Base-by-base conservation (phyloP, 257 asterid genomes). In the Verbascum thapsus region DNA sequence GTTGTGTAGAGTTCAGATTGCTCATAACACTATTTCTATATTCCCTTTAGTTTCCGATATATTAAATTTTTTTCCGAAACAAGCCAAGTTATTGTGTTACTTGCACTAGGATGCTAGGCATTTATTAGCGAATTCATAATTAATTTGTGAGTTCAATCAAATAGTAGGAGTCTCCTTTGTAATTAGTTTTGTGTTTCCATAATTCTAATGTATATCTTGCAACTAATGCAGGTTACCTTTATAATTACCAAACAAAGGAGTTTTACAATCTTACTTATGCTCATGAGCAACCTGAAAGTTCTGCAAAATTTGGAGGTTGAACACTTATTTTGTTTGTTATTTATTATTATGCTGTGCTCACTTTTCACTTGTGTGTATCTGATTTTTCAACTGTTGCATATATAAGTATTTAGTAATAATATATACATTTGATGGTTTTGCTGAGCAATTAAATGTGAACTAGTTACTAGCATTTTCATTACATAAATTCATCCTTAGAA, bases 251-350 rank as follows among this genome's bases (percentile, higher is more conserved):
- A 71, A 94, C 99, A 13, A 87, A 84, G 76, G 99, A 94, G 84
- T 87, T 87, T 78, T 87, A 87, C 61, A 90, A 94, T 82, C 96
- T 94, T 66, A 94, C 99, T 45, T 85, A 84, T 70, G 97, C 97
- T 54, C 99, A 82, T 15, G 90, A 89, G 81, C 97, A 90, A 76
- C 99, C 99, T 30, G 95, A 85, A 82, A 88, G 80, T 74, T 84
- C 96, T 68, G 87, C 94, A 32, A 85, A 75, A 67, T 82, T 94
- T 58, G 97, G 99, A 90, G 99, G 99, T 94, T 66, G 68, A 68
- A n/a, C 67, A 41, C 64, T 56, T 64, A 32, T 55, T 11, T 42
- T 11, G 34, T 66, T 13, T 26, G 32, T 26, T 63, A 13, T 38
- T 22, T 54, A 32, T 60, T 42, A 7, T 49, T 52, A 20, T 15